Evolutionary conservation across 2,329 filamentous ascomycete species (phyloP).

Genomic region (Blastomyces gilchristii): DNA sequence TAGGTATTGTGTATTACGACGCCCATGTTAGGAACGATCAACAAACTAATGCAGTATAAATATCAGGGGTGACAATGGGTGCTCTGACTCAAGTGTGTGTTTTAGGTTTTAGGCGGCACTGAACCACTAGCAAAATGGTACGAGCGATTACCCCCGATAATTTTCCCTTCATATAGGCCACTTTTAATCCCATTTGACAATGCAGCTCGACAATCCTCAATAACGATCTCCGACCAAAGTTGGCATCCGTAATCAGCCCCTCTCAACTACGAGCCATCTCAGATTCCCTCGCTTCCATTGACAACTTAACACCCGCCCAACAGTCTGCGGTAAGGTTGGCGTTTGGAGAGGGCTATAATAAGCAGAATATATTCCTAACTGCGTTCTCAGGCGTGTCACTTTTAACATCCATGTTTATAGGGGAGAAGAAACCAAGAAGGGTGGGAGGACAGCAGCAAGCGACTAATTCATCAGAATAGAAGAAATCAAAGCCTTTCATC

Average conservation of each 20-base stretch:
- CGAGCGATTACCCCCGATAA: background rate
- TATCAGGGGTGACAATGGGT: slow-evolving; percentile 29
- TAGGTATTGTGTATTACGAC: slow-evolving; percentile 15
- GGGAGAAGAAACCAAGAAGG: background rate
- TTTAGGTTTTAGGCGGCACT: slow-evolving; percentile 30
- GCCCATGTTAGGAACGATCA: background rate
- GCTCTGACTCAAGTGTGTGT: slow-evolving; percentile 31
- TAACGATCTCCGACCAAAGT: background rate
- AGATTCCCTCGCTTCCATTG: background rate
- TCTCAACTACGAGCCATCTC: background rate
- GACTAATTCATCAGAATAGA: background rate
- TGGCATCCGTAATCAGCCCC: background rate
- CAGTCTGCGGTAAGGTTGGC: background rate
- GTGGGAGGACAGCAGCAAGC: background rate
- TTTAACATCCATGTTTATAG: background rate
- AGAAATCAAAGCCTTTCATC: background rate
- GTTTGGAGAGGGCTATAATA: slow-evolving; percentile 2
- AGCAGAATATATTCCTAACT: background rate
- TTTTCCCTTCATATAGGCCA: background rate
- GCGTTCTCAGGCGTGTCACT: background rate
- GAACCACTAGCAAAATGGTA: slow-evolving; percentile 28
- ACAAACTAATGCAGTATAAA: slow-evolving; percentile 5
- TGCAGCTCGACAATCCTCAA: slow-evolving; percentile 2
- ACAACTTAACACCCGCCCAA: background rate
- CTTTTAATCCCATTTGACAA: background rate